phyloP scores from a whole-genome alignment of 192 early-diverging fungal species.

The Entomortierella lignicola region DNA sequence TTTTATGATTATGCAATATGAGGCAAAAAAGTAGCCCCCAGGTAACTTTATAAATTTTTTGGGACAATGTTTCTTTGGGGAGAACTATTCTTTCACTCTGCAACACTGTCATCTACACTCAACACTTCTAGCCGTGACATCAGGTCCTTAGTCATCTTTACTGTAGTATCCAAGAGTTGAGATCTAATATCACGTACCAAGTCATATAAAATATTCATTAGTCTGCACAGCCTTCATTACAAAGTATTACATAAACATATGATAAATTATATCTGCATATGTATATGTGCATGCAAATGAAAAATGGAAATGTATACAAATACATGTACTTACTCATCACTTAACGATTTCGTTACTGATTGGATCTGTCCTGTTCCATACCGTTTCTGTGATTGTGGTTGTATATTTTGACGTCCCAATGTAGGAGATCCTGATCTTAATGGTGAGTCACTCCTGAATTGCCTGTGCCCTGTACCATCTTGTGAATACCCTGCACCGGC shows the following conservation, averaged over 20 bases:
- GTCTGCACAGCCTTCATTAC: too few relatives aligned
- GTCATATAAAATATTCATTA: too few relatives aligned
- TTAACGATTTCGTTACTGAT: conserved; percentile 17
- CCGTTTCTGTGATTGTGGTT: conserved; percentile 9
- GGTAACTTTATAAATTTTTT: too few relatives aligned
- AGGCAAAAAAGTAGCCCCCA: too few relatives aligned
- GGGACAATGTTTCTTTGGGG: background rate
- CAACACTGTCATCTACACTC: conserved; percentile 1
- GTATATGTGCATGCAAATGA: too few relatives aligned
- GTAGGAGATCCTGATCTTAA: background rate
- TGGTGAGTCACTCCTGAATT: background rate
- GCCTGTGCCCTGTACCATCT: background rate
- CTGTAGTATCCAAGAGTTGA: conserved; percentile 23
- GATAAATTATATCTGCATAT: background rate
- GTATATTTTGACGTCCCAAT: background rate
- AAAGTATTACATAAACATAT: background rate
- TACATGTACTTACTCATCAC: conserved; percentile 33
- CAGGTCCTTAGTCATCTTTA: conserved; percentile 31
- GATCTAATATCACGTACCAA: conserved; percentile 5
- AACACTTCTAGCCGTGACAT: conserved; percentile 18
- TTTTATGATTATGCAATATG: too few relatives aligned
- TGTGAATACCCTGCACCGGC: background rate
- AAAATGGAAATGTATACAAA: too few relatives aligned
- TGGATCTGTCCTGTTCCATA: conserved; percentile 34
- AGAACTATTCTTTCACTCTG: background rate